Percentiles rank a stretch among this genome's conserved stretches.
Evolutionary conservation across 805 yeast species (phyloP).

Genomic region (Wickerhamiella azyma): DNA sequence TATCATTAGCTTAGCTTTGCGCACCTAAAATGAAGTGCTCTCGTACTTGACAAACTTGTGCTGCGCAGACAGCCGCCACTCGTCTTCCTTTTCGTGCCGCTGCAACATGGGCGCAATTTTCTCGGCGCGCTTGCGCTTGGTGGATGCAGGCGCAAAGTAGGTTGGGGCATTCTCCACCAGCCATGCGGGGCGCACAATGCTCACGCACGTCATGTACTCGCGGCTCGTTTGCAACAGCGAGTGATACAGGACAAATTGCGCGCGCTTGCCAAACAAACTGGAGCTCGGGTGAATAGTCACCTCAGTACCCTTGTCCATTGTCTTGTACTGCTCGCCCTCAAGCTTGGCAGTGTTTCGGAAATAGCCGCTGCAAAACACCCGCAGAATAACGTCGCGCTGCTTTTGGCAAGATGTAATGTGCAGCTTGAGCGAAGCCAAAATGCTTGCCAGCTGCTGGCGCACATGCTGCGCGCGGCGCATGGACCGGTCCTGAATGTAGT

Average conservation of each 20-base stretch:
- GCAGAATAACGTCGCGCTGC: constrained; percentile 31
- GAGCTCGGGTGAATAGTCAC: constrained; percentile 83
- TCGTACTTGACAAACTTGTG: constrained; percentile 12
- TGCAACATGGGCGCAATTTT: constrained; percentile 61
- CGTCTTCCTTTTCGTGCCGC: constrained; percentile 44
- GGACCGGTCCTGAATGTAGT: constrained; percentile 64
- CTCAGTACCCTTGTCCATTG: constrained; percentile 27
- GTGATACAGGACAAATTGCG: constrained; percentile 62
- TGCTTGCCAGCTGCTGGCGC: constrained; percentile 50
- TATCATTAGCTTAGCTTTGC: no score
- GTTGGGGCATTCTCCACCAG: constrained; percentile 60
- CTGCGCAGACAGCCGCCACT: constrained; percentile 60
- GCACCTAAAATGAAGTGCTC: constrained; percentile 4
- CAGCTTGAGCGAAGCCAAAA: constrained; percentile 23
- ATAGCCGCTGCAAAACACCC: constrained; percentile 51
- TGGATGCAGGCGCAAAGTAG: constrained; percentile 43
- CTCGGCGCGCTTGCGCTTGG: constrained; percentile 41
- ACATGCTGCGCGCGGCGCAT: constrained; percentile 56
- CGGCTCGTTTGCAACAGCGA: constrained; percentile 73
- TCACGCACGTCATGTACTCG: constrained; percentile 75
- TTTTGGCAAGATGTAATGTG: constrained; percentile 20
- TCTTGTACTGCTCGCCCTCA: constrained; percentile 40
- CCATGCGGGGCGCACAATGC: constrained; percentile 60
- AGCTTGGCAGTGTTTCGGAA: constrained; percentile 55
- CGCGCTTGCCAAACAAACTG: constrained; percentile 59